Evolutionary conservation across 2,329 filamentous ascomycete genomes (phyloP).

Genomic region (Fusarium pininemorale): DNA sequence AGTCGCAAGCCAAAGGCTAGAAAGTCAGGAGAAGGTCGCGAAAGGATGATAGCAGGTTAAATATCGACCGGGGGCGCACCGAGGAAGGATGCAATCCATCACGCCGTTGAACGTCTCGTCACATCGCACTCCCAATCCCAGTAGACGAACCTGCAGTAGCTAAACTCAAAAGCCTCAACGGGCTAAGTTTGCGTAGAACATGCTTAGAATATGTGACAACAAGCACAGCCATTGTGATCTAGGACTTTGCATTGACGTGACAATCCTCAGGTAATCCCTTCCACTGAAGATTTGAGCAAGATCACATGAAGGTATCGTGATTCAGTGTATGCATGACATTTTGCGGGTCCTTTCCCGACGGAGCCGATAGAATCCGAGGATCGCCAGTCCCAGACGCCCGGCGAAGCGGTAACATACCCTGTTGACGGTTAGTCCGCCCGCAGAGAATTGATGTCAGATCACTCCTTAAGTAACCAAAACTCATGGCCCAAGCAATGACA

Average conservation of each 20-base stretch:
- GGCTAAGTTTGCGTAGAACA: background rate
- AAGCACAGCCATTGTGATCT: background rate
- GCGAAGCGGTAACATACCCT: background rate
- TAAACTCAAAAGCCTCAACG: background rate
- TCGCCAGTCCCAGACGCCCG: background rate
- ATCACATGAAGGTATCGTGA: background rate
- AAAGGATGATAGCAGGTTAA: background rate
- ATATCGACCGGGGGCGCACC: slow-evolving; percentile 5
- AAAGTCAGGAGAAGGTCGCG: background rate
- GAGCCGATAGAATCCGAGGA: slow-evolving; percentile 13
- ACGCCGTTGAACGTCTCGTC: background rate
- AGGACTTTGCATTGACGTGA: background rate
- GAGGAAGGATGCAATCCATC: background rate
- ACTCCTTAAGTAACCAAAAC: background rate
- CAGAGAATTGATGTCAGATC: background rate
- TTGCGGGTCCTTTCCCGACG: background rate
- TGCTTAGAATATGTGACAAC: background rate
- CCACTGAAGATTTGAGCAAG: background rate
- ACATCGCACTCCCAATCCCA: background rate
- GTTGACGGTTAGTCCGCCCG: slow-evolving; percentile 1
- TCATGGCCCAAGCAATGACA: background rate
- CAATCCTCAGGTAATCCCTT: background rate
- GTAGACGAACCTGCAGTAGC: background rate
- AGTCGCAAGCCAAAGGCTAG: background rate
- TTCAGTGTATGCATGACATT: background rate